Percentiles rank a stretch among this genome's conserved stretches.
Evolutionary conservation across 2,329 filamentous ascomycete species (phyloP).

Genomic region (Ophiostoma sp.): DNA sequence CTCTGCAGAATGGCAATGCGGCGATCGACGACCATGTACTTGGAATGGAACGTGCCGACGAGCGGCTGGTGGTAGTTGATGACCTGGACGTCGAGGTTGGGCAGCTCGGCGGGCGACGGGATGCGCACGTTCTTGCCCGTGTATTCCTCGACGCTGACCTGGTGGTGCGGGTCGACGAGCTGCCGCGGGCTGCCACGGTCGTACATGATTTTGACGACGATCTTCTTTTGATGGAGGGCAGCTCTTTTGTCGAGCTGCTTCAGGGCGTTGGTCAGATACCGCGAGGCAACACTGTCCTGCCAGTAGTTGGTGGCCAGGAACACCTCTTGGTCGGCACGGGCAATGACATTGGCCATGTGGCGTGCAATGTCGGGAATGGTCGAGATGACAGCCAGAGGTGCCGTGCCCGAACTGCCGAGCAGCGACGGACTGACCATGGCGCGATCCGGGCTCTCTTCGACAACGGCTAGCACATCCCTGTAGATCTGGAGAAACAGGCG

Average conservation of each 20-base stretch:
- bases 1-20: conserved; percentile 66
- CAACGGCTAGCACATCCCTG: conserved; percentile 55
- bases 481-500: conserved; percentile 66
- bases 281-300: conserved; percentile 63
- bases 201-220: conserved; percentile 70
- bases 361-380: conserved; percentile 64
- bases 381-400: conserved; percentile 65
- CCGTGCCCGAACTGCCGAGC: conserved; percentile 52
- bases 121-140: conserved; percentile 53
- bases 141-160: conserved; percentile 54
- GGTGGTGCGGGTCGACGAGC: conserved; percentile 58
- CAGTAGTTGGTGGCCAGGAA: conserved; percentile 72
- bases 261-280: conserved; percentile 62
- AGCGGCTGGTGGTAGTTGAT: conserved; percentile 66
- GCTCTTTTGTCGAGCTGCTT: conserved; percentile 63
- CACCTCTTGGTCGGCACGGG: conserved; percentile 64
- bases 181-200: conserved; percentile 64
- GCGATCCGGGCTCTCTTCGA: conserved; percentile 46
- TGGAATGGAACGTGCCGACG: conserved; percentile 70
- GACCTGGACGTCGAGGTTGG: conserved; percentile 65
- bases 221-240: conserved; percentile 43
- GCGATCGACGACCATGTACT: conserved; percentile 72
- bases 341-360: conserved; percentile 73
- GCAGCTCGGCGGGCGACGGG: conserved; percentile 59
- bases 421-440: conserved; percentile 50